These are phyloP conservation scores for Durotheca rogersii DNA, from an alignment of 495 filamentous ascomycete genomes.

Conservation along the genomic window DNA sequence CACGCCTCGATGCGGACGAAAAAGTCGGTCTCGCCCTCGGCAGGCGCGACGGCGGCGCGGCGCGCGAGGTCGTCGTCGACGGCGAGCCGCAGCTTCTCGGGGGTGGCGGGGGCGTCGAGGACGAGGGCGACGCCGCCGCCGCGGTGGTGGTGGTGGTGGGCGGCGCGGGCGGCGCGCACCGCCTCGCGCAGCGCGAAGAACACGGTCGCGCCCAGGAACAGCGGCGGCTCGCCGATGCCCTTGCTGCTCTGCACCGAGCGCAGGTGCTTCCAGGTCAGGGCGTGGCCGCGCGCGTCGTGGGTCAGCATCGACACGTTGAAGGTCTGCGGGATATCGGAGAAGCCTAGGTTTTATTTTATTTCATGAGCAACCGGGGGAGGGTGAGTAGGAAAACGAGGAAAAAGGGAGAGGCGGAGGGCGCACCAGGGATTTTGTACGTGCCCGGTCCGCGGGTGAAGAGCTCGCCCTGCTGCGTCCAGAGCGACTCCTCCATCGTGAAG, in stretches of 20 bases:
- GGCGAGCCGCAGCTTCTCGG: slow-evolving; percentile 69
- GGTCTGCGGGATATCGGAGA: slow-evolving; percentile 80
- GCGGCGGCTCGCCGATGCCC: slow-evolving; percentile 75
- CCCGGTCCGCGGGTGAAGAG: slow-evolving; percentile 77
- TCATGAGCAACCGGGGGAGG: too few relatives aligned
- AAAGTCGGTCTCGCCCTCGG: slow-evolving; percentile 79
- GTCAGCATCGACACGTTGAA: slow-evolving; percentile 76
- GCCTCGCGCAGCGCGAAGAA: slow-evolving; percentile 81
- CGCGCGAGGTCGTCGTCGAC: slow-evolving; percentile 75
- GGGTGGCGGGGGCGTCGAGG: slow-evolving; percentile 65
- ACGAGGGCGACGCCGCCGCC: too few relatives aligned
- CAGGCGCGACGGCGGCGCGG: slow-evolving; percentile 59
- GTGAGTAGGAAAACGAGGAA: too few relatives aligned
- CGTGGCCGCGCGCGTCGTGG: slow-evolving; percentile 52
- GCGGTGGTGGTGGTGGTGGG: too few relatives aligned
- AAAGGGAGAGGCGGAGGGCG: too few relatives aligned
- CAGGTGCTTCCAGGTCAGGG: slow-evolving; percentile 80
- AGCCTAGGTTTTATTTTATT: too few relatives aligned
- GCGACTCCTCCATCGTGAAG: slow-evolving; percentile 81
- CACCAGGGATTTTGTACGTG: slow-evolving; percentile 75
- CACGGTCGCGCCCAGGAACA: slow-evolving; percentile 78
- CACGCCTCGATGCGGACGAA: slow-evolving; percentile 47
- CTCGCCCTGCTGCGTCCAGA: slow-evolving; percentile 76
- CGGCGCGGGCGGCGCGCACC: slow-evolving; percentile 63
- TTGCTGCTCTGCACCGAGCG: slow-evolving; percentile 76